phyloP scores from a whole-genome alignment of 306 rosid species.

The Pterocarpus macrocarpus region DNA sequence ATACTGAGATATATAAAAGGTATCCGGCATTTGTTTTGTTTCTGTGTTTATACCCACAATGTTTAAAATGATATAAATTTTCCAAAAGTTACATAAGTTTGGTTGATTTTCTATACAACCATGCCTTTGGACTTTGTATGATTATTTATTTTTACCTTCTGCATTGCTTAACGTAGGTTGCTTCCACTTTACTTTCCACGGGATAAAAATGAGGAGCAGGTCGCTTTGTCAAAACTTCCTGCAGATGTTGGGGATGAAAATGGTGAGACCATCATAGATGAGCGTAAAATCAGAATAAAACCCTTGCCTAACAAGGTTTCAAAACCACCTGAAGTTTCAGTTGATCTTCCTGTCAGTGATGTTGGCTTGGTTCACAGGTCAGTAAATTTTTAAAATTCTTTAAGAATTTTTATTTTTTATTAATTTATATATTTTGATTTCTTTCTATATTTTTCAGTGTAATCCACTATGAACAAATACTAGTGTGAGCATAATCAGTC shows the following conservation, averaged over 20 bases:
- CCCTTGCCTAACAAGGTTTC: constrained; percentile 85
- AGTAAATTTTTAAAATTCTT: constrained; percentile 41
- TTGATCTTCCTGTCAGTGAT: constrained; percentile 81
- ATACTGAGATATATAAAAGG: constrained; percentile 98
- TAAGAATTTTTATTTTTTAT: no score
- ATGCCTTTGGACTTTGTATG: constrained; percentile 8
- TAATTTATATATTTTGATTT: not conserved
- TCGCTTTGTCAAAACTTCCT: constrained; percentile 90
- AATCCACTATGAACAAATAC: not conserved
- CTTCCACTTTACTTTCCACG: constrained; percentile 99
- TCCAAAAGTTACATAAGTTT: constrained; percentile 11
- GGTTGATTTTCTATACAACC: constrained; percentile 22
- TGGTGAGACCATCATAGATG: constrained; percentile 95
- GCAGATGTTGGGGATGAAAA: constrained; percentile 99
- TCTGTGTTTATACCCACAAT: constrained; percentile 33
- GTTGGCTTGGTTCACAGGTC: constrained; percentile 83
- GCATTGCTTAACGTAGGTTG: constrained; percentile 63
- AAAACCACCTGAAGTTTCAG: constrained; percentile 62
- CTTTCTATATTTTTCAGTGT: not conserved
- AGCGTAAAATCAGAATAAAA: constrained; percentile 97
- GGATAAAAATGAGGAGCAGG: constrained; percentile 92
- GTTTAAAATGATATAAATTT: constrained; percentile 31
- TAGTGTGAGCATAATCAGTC: constrained; percentile 18
- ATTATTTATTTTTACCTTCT: constrained; percentile 28
- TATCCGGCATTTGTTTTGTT: constrained; percentile 37